Evolutionary conservation across 225 moss, liverwort and hornwort genomes (phyloP).

Genomic region (Straminergon stramineum): DNA sequence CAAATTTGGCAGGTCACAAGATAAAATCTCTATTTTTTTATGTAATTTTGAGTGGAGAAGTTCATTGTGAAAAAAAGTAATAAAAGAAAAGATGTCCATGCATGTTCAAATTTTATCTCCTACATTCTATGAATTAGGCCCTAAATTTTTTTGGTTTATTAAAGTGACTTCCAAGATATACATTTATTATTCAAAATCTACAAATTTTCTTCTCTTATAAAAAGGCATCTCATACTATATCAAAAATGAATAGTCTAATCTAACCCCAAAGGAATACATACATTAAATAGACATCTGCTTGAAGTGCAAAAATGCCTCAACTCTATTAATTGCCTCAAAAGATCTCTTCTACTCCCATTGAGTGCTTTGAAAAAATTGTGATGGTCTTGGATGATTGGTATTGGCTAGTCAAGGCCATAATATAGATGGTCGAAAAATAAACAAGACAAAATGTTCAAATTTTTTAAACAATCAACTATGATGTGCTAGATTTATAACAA

Average conservation of each 20-base stretch:
- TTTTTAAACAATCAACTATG: neutral
- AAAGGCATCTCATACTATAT: neutral
- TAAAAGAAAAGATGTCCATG: no score
- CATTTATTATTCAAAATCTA: neutral
- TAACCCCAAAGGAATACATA: no score
- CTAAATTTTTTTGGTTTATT: neutral
- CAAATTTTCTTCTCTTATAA: neutral
- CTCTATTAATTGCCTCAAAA: neutral
- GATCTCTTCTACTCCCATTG: neutral
- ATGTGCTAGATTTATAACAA: neutral
- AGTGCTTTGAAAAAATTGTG: neutral
- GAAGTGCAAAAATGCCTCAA: neutral
- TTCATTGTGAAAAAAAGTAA: neutral
- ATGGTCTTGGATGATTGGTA: neutral
- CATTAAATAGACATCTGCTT: neutral
- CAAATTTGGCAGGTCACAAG: neutral
- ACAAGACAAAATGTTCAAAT: no score
- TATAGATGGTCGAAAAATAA: neutral
- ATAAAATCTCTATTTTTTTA: neutral
- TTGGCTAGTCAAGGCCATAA: neutral
- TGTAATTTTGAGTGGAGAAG: neutral
- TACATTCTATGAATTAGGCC: neutral
- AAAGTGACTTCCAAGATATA: neutral
- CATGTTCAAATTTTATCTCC: neutral
- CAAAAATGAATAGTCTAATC: neutral